Conservation (phyloP, 2,329 filamentous ascomycete genomes). For the Akanthomyces lecanii region DNA sequence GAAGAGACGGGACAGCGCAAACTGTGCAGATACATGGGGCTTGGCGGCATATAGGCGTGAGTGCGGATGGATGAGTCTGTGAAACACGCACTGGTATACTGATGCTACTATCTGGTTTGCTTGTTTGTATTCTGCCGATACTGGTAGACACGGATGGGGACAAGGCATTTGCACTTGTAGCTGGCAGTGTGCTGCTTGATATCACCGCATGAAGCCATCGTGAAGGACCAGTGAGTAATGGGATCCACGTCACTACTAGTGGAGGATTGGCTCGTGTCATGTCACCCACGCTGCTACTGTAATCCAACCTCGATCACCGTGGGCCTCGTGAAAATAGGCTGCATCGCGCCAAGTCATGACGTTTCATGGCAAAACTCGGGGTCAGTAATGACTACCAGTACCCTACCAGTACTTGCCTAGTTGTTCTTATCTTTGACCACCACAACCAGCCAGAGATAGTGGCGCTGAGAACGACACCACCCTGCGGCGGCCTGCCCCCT, state of each 20-base stretch:
- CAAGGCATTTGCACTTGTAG: neutral
- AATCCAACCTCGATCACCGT: neutral
- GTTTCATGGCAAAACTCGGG: neutral
- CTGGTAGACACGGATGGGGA: too few relatives aligned
- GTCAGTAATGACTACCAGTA: too few relatives aligned
- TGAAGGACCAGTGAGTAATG: neutral
- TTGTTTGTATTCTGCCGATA: too few relatives aligned
- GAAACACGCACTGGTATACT: too few relatives aligned
- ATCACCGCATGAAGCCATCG: conserved; percentile 8
- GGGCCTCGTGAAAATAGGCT: neutral
- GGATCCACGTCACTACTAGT: neutral
- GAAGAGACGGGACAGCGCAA: too few relatives aligned
- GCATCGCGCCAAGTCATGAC: conserved; percentile 11
- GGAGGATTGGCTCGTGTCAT: neutral
- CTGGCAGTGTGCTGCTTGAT: neutral
- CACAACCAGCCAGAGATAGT: neutral
- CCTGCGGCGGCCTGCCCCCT: too few relatives aligned
- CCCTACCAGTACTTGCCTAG: too few relatives aligned
- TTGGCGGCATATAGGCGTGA: too few relatives aligned
- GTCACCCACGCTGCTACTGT: neutral
- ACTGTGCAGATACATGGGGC: too few relatives aligned
- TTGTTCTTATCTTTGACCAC: neutral
- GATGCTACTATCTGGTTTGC: too few relatives aligned
- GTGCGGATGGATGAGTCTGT: too few relatives aligned
- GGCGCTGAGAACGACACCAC: neutral